These are phyloP conservation scores for Tetradesmus obliquus DNA, from an alignment of 139 green algal species.

Conservation along the genomic window DNA sequence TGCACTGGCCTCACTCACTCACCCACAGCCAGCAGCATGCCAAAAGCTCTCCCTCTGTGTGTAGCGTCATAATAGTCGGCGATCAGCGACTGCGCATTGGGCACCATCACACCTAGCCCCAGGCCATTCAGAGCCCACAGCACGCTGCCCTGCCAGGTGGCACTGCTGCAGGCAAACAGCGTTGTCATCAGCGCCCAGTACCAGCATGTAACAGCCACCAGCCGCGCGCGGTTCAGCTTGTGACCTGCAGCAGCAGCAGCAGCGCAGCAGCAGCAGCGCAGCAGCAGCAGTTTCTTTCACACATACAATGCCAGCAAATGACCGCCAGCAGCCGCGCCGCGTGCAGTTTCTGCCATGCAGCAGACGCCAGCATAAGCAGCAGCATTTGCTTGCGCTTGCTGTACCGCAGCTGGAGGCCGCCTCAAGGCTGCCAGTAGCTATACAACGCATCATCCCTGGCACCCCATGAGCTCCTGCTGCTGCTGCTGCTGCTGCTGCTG, in stretches of 20 bases:
- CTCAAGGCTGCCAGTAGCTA: too few species aligned
- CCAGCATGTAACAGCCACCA: constrained; percentile 4
- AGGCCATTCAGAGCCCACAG: constrained; percentile 20
- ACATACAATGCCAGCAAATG: constrained; percentile 1
- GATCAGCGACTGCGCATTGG: constrained; percentile 23
- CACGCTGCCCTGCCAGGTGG: not conserved
- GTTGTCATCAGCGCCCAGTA: constrained; percentile 14
- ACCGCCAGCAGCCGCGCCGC: not conserved
- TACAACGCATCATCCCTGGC: too few species aligned
- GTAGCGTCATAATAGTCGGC: constrained; percentile 34
- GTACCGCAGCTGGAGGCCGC: too few species aligned
- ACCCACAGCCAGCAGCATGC: constrained; percentile 36
- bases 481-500: not conserved
- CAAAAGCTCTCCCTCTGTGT: constrained; percentile 29
- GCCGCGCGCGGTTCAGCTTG: not conserved
- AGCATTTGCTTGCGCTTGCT: not conserved
- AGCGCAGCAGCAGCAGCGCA: constrained; percentile 19
- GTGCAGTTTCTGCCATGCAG: constrained; percentile 10
- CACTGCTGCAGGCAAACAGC: not conserved
- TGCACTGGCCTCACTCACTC: not conserved
- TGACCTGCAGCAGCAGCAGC: constrained; percentile 24
- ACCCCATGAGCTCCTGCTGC: not conserved
- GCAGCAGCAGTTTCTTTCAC: not conserved
- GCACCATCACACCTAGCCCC: constrained; percentile 23
- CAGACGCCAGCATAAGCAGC: not conserved